A percentile compares a stretch with the other conserved stretches of the same genome.
Conservation (phyloP, 2,329 filamentous ascomycete genomes). For the Trichoderma pleuroti region DNA sequence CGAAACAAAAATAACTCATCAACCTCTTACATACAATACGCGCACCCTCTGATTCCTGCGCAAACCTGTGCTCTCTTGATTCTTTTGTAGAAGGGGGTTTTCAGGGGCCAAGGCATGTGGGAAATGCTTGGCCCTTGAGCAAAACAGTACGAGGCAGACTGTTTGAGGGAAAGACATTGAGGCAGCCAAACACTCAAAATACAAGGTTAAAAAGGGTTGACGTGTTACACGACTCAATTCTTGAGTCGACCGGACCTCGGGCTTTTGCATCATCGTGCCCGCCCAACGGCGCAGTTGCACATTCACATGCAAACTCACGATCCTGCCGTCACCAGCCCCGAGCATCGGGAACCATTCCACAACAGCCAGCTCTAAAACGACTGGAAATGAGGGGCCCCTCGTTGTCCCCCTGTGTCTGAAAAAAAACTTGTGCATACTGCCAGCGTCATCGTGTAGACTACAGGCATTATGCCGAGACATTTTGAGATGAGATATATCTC, state of each 20-base stretch:
- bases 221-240: not conserved
- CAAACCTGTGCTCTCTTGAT: not conserved
- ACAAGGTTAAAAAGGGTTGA: not conserved
- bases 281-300: not conserved
- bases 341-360: not conserved
- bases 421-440: not conserved
- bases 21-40: not conserved
- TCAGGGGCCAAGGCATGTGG: not conserved
- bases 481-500: not conserved
- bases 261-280: not conserved
- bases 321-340: not conserved
- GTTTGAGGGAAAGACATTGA: slow-evolving; percentile 7
- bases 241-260: not conserved
- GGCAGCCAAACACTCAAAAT: not conserved
- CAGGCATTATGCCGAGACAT: not conserved
- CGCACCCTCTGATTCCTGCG: not conserved
- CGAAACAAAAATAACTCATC: slow-evolving; percentile 21
- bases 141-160: not conserved
- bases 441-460: not conserved
- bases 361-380: not conserved
- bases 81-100: not conserved
- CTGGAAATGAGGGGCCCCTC: not conserved
- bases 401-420: too few relatives aligned
- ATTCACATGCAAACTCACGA: not conserved
- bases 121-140: not conserved